Evolutionary conservation across 768 basidiomycete genomes (phyloP), one percentile per base, ranked within the genome.

Genomic region (Suillus fuscotomentosus): DNA sequence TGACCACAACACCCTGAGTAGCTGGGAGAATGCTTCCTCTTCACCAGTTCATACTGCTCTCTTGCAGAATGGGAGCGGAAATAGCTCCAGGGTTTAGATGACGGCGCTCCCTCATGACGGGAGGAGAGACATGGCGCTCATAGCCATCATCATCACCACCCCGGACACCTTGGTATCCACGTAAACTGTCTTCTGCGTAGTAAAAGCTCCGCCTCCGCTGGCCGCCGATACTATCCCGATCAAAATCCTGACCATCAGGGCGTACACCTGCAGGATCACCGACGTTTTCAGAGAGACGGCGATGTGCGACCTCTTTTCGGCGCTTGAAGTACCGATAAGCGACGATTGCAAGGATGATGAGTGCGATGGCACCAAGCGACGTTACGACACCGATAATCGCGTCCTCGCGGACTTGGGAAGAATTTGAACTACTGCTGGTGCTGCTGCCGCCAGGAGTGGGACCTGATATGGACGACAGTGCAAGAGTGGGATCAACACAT

Each of bases 341-440:
- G 70, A 96, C 88, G 79, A 87, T 91, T 17, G 81, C 82, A 38
- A 94, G 82, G 42, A 91, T 86, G 48, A 92, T 70, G 50, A 94
- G 72, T 0, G 92, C 88, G 62, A 95, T 83, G 5, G 84, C 91
- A 14, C 94, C 94, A 22, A 97, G 83, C 3, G 90, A 87, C 47
- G 85, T 87, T 67, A 94, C 91, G 4, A 97, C 94, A 24, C 95
- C 95, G 66, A 97, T 95, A 72, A 97, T 95, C 31, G 92, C 92
- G 68, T 96, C 87, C 71, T 91, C 85, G 14, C 93, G 83, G 17
- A 82, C 79, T 24, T 67, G 66, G 17, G 79, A 74, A 31, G 72
- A 75, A 36, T 70, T 76, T 1, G 73, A 69, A 5, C 69, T 69
- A 22, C 67, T 70, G 11, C 69, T 67, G 20, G 75, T 60, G 24